A percentile compares a stretch with the other conserved stretches of the same genome.
phyloP scores from a whole-genome alignment of 2,329 filamentous ascomycete genomes.

The Exophiala xenobiotica region DNA sequence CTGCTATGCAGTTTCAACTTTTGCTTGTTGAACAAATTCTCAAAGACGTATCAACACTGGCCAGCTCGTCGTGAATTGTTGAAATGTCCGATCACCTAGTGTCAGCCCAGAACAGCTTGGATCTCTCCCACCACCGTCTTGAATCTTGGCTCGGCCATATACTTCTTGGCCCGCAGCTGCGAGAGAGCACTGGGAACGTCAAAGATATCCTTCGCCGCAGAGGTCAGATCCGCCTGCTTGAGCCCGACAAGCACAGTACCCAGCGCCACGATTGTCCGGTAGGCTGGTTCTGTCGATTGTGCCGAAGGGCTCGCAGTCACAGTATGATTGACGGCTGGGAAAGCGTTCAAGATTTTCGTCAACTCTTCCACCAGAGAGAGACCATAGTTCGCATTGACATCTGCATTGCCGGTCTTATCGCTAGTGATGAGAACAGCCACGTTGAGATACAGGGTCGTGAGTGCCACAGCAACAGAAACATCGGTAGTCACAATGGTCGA shows the following conservation, averaged over 20 bases:
- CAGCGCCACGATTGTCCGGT: slow-evolving; percentile 75
- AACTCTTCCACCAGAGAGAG: slow-evolving; percentile 62
- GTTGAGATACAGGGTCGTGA: slow-evolving; percentile 82
- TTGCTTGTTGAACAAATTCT: too few species aligned
- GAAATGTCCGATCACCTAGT: too few species aligned
- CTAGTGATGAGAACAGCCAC: slow-evolving; percentile 69
- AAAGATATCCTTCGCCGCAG: slow-evolving; percentile 58
- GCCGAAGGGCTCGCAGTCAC: slow-evolving; percentile 47
- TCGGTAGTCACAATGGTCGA: slow-evolving; percentile 59
- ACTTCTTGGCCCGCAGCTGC: slow-evolving; percentile 47
- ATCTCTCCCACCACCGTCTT: slow-evolving; percentile 62
- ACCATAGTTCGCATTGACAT: slow-evolving; percentile 41
- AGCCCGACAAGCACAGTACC: slow-evolving; percentile 69
- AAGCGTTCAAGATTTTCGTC: slow-evolving; percentile 55
- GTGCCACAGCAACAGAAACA: slow-evolving; percentile 77
- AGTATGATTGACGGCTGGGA: slow-evolving; percentile 27
- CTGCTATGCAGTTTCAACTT: too few species aligned
- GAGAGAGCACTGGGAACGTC: slow-evolving; percentile 50
- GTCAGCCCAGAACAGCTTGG: slow-evolving; percentile 31
- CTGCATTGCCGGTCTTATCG: slow-evolving; percentile 40
- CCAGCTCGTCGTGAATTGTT: too few species aligned
- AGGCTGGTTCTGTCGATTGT: slow-evolving; percentile 78
- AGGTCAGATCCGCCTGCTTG: slow-evolving; percentile 56
- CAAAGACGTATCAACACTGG: too few species aligned
- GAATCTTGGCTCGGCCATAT: slow-evolving; percentile 60